These are phyloP conservation scores for Lentinula novae-zelandiae DNA, from an alignment of 1,284 basidiomycete species.

Conservation along the genomic window DNA sequence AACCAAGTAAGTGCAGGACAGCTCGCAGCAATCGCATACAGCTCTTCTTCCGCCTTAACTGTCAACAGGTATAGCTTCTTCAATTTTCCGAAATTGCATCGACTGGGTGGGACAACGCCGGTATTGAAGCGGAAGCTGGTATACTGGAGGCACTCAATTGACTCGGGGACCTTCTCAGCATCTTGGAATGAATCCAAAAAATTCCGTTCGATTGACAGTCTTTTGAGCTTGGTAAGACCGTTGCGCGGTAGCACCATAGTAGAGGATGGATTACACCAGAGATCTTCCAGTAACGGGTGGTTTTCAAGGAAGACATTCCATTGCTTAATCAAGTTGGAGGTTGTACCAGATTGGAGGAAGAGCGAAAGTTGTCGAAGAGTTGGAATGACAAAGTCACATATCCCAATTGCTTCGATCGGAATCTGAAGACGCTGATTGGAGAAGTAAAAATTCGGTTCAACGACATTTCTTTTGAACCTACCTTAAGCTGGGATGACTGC, in stretches of 20 bases:
- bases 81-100: background rate
- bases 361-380: slow-evolving; percentile 34
- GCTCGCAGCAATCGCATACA: background rate
- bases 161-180: background rate
- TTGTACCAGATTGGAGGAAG: slow-evolving; percentile 33
- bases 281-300: slow-evolving; percentile 39
- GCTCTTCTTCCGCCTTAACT: background rate
- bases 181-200: slow-evolving; percentile 13
- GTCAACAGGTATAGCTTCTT: background rate
- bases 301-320: slow-evolving; percentile 34
- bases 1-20: slow-evolving; percentile 6
- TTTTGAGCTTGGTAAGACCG: slow-evolving; percentile 33
- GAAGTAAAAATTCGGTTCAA: background rate
- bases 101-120: background rate
- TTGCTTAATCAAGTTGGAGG: slow-evolving; percentile 27
- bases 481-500: slow-evolving; percentile 35
- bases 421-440: slow-evolving; percentile 31
- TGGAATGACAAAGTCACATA: slow-evolving; percentile 33
- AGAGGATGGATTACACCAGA: slow-evolving; percentile 36
- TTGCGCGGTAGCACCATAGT: slow-evolving; percentile 20
- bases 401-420: slow-evolving; percentile 36
- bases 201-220: slow-evolving; percentile 31
- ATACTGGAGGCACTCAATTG: background rate
- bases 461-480: slow-evolving; percentile 15
- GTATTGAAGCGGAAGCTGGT: background rate